Evolutionary conservation across 106 monocot species (phyloP).

Genomic region (Apostasia ramifera): DNA sequence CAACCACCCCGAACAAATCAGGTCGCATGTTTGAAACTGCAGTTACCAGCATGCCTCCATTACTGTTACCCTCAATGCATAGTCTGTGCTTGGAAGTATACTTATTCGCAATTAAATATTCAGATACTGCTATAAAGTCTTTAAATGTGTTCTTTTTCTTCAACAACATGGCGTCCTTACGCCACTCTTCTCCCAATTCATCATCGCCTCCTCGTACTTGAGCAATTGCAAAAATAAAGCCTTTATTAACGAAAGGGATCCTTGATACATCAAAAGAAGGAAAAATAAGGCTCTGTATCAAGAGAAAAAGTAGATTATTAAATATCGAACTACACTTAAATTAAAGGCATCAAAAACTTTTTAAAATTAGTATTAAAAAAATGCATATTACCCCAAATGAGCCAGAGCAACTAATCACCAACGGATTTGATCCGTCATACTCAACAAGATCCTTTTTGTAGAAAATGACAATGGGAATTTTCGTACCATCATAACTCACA

Average conservation of each 20-base stretch:
- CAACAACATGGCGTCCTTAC: conserved; percentile 74
- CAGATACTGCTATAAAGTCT: conserved; percentile 87
- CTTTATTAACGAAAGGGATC: conserved; percentile 68
- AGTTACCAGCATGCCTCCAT: conserved; percentile 89
- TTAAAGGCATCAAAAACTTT: too few relatives aligned
- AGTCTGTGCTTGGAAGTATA: conserved; percentile 80
- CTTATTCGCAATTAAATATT: conserved; percentile 76
- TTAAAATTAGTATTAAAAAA: too few relatives aligned
- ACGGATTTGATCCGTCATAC: conserved; percentile 86
- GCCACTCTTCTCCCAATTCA: conserved; percentile 88
- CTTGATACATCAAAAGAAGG: conserved; percentile 56
- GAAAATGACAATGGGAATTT: conserved; percentile 80
- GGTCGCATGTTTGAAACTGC: conserved; percentile 95
- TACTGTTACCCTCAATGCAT: conserved; percentile 90
- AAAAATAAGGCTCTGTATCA: too few relatives aligned
- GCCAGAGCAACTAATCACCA: conserved; percentile 91
- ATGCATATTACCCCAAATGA: conserved; percentile 70
- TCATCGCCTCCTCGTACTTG: conserved; percentile 91
- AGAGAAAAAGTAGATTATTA: too few relatives aligned
- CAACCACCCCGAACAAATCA: conserved; percentile 86
- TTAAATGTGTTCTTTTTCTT: conserved; percentile 78
- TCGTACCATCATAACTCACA: conserved; percentile 78
- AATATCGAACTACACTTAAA: too few relatives aligned
- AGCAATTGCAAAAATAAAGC: conserved; percentile 79
- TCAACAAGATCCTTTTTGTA: conserved; percentile 74